These are phyloP conservation scores for Phytophthora palmivora DNA, from an alignment of 352 stramenopile species.

Conservation along the genomic window DNA sequence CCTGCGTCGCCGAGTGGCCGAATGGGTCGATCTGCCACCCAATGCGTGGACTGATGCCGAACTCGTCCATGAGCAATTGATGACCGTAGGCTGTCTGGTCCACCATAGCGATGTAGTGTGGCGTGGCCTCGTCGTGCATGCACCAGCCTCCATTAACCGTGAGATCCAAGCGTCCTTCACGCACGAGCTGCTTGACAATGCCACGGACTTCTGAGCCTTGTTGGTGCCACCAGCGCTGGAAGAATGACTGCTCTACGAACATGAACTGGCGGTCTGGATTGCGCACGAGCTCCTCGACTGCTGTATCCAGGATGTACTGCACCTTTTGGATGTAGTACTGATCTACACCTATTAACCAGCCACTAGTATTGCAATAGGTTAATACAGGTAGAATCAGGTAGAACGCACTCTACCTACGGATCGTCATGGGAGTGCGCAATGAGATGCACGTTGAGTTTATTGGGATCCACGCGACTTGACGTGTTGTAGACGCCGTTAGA, in stretches of 20 bases:
- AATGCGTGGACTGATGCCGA: conserved; percentile 94
- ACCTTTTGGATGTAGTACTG: conserved; percentile 97
- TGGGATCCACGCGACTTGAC: conserved; percentile 40
- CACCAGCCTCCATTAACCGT: conserved; percentile 97
- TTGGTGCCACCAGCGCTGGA: conserved; percentile 96
- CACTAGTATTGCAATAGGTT: conserved; percentile 29
- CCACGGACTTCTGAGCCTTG: conserved; percentile 78
- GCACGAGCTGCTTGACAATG: conserved; percentile 89
- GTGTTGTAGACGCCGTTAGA: conserved; percentile 80
- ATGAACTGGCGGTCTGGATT: conserved; percentile 95
- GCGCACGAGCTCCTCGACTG: conserved; percentile 85
- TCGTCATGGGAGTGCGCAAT: conserved; percentile 98
- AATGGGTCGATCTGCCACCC: conserved; percentile 99
- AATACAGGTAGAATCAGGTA: neutral
- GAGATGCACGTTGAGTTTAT: conserved; percentile 96
- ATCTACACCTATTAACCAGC: conserved; percentile 97
- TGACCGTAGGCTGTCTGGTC: conserved; percentile 98
- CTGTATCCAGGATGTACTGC: conserved; percentile 96
- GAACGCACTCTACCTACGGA: conserved; percentile 38
- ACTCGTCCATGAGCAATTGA: conserved; percentile 93
- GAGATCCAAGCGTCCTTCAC: conserved; percentile 92
- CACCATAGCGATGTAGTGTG: conserved; percentile 98
- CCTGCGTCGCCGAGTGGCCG: conserved; percentile 92
- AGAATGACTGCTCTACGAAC: conserved; percentile 96
- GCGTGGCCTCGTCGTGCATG: conserved; percentile 98